These are phyloP conservation scores for Candida cerambycidarum DNA, from an alignment of 805 yeast species.

Conservation along the genomic window DNA sequence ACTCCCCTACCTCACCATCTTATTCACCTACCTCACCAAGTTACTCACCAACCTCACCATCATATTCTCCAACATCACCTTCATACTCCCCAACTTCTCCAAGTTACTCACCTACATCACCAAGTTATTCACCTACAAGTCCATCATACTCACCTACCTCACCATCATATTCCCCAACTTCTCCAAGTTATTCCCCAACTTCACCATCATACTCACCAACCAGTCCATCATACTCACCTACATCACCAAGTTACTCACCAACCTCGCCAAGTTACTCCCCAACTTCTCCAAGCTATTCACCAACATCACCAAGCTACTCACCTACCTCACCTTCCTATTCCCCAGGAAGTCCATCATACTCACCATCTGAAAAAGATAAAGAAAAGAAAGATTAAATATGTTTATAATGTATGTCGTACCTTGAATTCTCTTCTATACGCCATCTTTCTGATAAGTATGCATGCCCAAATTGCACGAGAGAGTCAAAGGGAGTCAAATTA, in stretches of 20 bases:
- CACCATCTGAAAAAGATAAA: constrained; percentile 30
- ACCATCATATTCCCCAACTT: constrained; percentile 75
- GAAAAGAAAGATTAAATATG: constrained; percentile 24
- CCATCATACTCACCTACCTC: constrained; percentile 70
- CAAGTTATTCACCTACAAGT: constrained; percentile 57
- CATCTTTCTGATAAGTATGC: too few relatives aligned
- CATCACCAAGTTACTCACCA: constrained; percentile 73
- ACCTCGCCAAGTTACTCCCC: constrained; percentile 53
- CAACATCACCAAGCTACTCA: constrained; percentile 66
- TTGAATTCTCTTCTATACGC: not conserved
- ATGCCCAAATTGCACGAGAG: too few relatives aligned
- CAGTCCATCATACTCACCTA: constrained; percentile 71
- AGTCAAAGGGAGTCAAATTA: too few relatives aligned
- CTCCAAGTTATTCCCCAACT: constrained; percentile 66
- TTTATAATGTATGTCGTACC: constrained; percentile 6
- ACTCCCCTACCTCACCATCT: constrained; percentile 49
- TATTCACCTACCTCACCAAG: constrained; percentile 71
- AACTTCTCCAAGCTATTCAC: constrained; percentile 77
- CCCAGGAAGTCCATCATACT: constrained; percentile 70
- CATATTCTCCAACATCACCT: constrained; percentile 63
- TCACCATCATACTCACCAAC: constrained; percentile 78
- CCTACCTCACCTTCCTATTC: constrained; percentile 76
- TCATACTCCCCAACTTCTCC: constrained; percentile 75
- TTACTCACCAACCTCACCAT: constrained; percentile 65
- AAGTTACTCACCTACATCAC: constrained; percentile 66